phyloP scores from a whole-genome alignment of 208 protist genomes.

The Leishmania major region DNA sequence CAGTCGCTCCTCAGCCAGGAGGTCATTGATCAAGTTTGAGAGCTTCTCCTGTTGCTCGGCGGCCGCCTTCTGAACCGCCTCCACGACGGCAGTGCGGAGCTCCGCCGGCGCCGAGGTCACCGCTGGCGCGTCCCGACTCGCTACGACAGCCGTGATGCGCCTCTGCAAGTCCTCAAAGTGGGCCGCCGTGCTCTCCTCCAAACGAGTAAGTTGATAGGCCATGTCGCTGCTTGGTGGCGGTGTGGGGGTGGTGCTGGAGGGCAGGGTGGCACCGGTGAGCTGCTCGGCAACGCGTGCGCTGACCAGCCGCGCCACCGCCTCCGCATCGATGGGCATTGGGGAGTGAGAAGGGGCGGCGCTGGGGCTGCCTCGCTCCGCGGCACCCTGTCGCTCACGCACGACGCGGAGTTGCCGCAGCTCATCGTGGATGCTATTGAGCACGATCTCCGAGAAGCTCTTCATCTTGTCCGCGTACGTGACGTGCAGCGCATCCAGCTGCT shows the following conservation, averaged over 20 bases:
- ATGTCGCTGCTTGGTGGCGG: background rate
- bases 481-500: slow-evolving; percentile 42
- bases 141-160: slow-evolving; percentile 7
- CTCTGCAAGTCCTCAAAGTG: slow-evolving; percentile 29
- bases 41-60: slow-evolving; percentile 60
- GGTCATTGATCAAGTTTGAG: slow-evolving; percentile 34
- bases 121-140: background rate
- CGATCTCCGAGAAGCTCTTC: slow-evolving; percentile 43
- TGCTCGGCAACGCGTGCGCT: slow-evolving; percentile 25
- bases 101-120: background rate
- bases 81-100: slow-evolving; percentile 33
- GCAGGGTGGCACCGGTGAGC: background rate
- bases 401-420: slow-evolving; percentile 42
- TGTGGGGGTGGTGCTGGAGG: background rate
- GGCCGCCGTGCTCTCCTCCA: slow-evolving; percentile 26
- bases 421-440: slow-evolving; percentile 51
- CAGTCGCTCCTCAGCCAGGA: slow-evolving; percentile 25
- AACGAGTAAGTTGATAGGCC: background rate
- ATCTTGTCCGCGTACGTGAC: slow-evolving; percentile 34
- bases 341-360: background rate
- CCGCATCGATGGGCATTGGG: slow-evolving; percentile 17
- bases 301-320: slow-evolving; percentile 25
- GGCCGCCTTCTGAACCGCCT: slow-evolving; percentile 53
- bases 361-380: background rate
- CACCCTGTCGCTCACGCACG: slow-evolving; percentile 3